Conservation (phyloP, 2,329 filamentous ascomycete species). For the Pezicula neosporulosa region DNA sequence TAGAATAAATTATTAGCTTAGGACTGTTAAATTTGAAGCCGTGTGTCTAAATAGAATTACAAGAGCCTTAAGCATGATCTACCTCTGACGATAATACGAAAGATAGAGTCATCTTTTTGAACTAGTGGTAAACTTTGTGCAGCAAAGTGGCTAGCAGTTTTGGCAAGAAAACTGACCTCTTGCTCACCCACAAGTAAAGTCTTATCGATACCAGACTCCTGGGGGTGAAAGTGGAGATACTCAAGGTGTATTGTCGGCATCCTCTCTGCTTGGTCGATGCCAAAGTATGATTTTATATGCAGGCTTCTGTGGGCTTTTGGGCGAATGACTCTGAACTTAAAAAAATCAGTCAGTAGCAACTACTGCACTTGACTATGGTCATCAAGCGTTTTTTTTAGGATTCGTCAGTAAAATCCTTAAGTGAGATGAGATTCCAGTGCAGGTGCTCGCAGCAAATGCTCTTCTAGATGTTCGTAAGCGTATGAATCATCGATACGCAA, state of each 20-base stretch:
- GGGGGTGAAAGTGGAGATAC: constrained; percentile 24
- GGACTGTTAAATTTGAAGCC: constrained; percentile 6
- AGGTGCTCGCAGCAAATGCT: background rate
- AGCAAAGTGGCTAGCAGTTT: constrained; percentile 4
- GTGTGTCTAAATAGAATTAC: constrained; percentile 8
- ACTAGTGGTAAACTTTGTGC: constrained; percentile 4
- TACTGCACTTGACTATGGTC: background rate
- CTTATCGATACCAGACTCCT: constrained; percentile 35
- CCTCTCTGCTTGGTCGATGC: background rate
- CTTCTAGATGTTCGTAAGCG: background rate
- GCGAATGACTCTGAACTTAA: constrained; percentile 31
- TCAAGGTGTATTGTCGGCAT: constrained; percentile 1
- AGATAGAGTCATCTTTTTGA: constrained; percentile 1
- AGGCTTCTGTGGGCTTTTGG: constrained; percentile 35
- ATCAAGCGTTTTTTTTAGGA: background rate
- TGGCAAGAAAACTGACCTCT: constrained; percentile 6
- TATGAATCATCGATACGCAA: constrained; percentile 3
- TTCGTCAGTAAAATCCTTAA: background rate
- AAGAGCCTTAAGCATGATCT: constrained; percentile 6
- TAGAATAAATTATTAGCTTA: constrained; percentile 3
- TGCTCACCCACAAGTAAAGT: constrained; percentile 5
- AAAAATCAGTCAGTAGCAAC: constrained; percentile 20
- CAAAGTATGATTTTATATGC: background rate
- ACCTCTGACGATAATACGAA: constrained; percentile 7
- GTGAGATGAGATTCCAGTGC: background rate